Percentiles rank a stretch among this genome's conserved stretches.
phyloP scores from a whole-genome alignment of 1,139 yeast species.

The Hemisphaericaspora subhashii region DNA sequence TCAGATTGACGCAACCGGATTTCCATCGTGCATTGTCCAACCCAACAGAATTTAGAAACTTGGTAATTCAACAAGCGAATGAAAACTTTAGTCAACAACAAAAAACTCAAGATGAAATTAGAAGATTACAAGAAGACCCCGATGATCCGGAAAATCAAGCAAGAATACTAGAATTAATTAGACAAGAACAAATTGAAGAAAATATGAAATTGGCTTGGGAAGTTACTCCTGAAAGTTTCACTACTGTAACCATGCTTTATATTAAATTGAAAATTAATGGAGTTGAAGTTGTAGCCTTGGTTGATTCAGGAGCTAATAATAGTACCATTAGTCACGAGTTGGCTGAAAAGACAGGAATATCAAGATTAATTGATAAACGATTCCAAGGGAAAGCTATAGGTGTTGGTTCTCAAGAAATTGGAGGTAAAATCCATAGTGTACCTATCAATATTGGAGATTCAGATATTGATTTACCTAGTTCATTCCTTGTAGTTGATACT shows the following conservation, averaged over 20 bases:
- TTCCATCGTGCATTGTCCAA: slow-evolving; percentile 49
- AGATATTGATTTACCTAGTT: slow-evolving; percentile 60
- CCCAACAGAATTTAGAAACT: slow-evolving; percentile 50
- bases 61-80: slow-evolving; percentile 34
- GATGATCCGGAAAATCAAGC: slow-evolving; percentile 74
- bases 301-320: slow-evolving; percentile 93
- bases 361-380: slow-evolving; percentile 76
- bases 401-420: slow-evolving; percentile 77
- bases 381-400: slow-evolving; percentile 85
- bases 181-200: slow-evolving; percentile 74
- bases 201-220: slow-evolving; percentile 80
- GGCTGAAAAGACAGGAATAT: slow-evolving; percentile 71
- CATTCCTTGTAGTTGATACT: slow-evolving; percentile 79
- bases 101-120: slow-evolving; percentile 47
- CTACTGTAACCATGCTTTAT: slow-evolving; percentile 80
- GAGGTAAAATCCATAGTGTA: slow-evolving; percentile 87
- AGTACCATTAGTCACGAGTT: slow-evolving; percentile 79
- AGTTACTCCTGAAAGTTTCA: slow-evolving; percentile 86
- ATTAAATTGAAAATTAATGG: slow-evolving; percentile 79
- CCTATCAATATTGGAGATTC: slow-evolving; percentile 74
- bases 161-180: slow-evolving; percentile 65
- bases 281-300: slow-evolving; percentile 81
- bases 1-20: slow-evolving; percentile 39
- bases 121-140: slow-evolving; percentile 57
- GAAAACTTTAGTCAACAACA: slow-evolving; percentile 17